Conservation (phyloP, 345 rosid species). For the Passiflora organensis region DNA sequence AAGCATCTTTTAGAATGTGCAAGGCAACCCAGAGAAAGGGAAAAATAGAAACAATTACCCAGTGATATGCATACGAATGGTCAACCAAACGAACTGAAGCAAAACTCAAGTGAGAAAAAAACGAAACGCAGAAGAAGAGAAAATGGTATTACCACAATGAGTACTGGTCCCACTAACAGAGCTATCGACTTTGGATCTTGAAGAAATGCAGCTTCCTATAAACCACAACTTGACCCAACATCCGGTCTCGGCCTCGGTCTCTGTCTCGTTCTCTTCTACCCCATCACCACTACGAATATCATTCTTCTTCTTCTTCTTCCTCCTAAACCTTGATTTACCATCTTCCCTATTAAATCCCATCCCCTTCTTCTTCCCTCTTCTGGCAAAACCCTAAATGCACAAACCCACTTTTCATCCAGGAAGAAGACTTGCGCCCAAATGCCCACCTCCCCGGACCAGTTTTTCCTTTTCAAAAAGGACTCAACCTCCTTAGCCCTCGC, state of each 20-base stretch:
- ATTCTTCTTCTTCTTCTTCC: slow-evolving; percentile 45
- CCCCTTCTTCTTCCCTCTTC: slow-evolving; percentile 14
- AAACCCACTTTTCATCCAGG: slow-evolving; percentile 27
- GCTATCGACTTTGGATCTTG: slow-evolving; percentile 34
- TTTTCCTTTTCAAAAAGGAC: not conserved
- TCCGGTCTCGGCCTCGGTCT: slow-evolving; percentile 17
- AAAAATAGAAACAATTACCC: no score
- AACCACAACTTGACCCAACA: slow-evolving; percentile 26
- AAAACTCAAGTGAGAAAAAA: no score
- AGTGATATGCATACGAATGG: no score
- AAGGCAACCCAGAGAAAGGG: no score
- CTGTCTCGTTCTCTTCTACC: slow-evolving; percentile 10
- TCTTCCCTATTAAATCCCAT: slow-evolving; percentile 37
- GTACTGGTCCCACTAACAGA: slow-evolving; percentile 31
- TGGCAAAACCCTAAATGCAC: slow-evolving; percentile 24
- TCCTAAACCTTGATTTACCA: slow-evolving; percentile 41
- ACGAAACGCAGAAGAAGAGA: not conserved
- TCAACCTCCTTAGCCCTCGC: slow-evolving; percentile 8
- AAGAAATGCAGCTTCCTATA: slow-evolving; percentile 33
- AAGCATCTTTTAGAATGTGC: not conserved
- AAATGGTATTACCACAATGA: slow-evolving; percentile 19
- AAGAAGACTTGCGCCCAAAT: slow-evolving; percentile 15
- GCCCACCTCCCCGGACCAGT: slow-evolving; percentile 1
- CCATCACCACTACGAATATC: slow-evolving; percentile 15
- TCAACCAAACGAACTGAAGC: no score